Base-by-base conservation (phyloP, 371 early-diverging fungal species). In the Sporodiniella umbellata region DNA sequence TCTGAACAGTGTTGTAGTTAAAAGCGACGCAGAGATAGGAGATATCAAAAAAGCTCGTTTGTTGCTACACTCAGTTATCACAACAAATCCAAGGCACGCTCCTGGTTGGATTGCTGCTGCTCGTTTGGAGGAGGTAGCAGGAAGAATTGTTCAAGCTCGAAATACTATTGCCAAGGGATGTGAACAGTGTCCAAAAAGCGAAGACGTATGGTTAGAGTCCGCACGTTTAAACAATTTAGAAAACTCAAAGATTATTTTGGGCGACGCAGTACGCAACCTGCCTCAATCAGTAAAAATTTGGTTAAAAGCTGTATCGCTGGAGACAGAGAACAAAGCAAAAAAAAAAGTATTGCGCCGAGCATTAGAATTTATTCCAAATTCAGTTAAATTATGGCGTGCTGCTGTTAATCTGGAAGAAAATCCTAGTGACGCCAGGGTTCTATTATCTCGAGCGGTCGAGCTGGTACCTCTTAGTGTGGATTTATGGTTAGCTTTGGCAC, bases 41-140 rank as follows among this genome's bases (percentile, higher is more conserved):
- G 98, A 97, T 73, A 84, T 96, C 51, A 92, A 94, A 55, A 90
- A 92, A 51, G 96, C 99, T 0, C 81, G 98, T 6, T 68, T 86
- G 33, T 68, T 98, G 45, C 77, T 97, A 10, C 84, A 85, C 37
- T 94, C 95, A 0, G 93, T 96, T 26, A 94, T 87, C 26, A 84
- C 81, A 3, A 90, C 98, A 0, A 96, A 96, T 67, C 96, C 96
- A 2, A 91, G 88, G 53, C 91, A 95, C 54, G 95, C 95, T 4
- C 93, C 97, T 14, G 95, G 95, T 33, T 98, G 99, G 98, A 96
- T 97, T 64, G 97, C 97, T 2, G 94, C 95, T 8, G 98, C 99
- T 17, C 86, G 98, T 49, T 65, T 97, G 37, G 99, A 98, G 65
- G 96, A 98, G 62, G 85, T 89, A 0, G 94, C 95, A 1, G 88